Evolutionary conservation across 2,329 filamentous ascomycete genomes (phyloP).

Genomic region (Zasmidium cellare): DNA sequence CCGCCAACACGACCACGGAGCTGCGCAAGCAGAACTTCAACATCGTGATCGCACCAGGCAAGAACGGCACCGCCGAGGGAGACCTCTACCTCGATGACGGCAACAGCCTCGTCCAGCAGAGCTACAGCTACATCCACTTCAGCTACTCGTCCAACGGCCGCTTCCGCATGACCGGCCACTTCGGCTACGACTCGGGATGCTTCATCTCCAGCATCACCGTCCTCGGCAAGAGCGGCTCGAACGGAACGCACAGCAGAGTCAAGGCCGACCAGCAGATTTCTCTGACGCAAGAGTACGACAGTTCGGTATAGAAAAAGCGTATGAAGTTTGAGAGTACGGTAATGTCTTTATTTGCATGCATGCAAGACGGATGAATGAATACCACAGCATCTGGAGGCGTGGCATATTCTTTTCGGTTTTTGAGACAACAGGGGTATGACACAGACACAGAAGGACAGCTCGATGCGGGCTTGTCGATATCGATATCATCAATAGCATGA

Average conservation of each 20-base stretch:
- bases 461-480: not conserved
- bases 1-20: constrained; percentile 63
- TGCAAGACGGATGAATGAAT: too few relatives aligned
- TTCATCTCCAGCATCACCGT: constrained; percentile 54
- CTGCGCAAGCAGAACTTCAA: constrained; percentile 67
- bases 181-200: constrained; percentile 45
- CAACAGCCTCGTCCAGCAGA: constrained; percentile 60
- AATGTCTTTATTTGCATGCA: not conserved
- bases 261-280: constrained; percentile 5
- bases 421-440: not conserved
- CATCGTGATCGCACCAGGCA: constrained; percentile 66
- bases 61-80: constrained; percentile 64
- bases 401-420: not conserved
- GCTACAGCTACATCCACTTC: constrained; percentile 61
- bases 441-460: not conserved
- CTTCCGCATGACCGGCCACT: constrained; percentile 19
- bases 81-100: constrained; percentile 78
- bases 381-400: too few relatives aligned
- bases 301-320: not conserved
- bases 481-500: not conserved
- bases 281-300: constrained; percentile 7
- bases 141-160: constrained; percentile 42
- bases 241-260: not conserved
- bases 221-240: constrained; percentile 37
- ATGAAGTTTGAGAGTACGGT: not conserved